Percentiles rank a stretch among this genome's conserved stretches.
These are phyloP conservation scores for Gigaspora rosea DNA, from an alignment of 192 early-diverging fungal species.

Conservation along the genomic window DNA sequence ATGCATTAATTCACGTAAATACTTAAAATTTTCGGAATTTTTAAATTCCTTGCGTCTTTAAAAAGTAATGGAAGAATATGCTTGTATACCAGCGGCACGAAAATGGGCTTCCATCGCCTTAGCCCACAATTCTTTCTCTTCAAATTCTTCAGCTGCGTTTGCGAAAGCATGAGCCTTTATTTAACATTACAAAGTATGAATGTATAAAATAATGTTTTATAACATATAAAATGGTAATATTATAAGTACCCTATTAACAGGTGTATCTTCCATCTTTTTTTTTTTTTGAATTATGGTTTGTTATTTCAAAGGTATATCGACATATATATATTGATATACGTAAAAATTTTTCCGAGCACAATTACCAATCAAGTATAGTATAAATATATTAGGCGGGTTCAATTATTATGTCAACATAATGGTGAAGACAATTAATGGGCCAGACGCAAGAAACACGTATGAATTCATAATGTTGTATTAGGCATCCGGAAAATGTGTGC, in stretches of 20 bases:
- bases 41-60: no score
- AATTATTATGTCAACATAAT: no score
- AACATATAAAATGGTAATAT: not conserved
- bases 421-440: no score
- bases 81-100: conserved; percentile 61
- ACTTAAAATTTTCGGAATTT: not conserved
- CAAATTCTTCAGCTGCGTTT: conserved; percentile 61
- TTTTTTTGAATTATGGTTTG: not conserved
- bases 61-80: not conserved
- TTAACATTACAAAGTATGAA: not conserved
- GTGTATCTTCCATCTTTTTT: conserved; percentile 24
- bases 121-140: conserved; percentile 54
- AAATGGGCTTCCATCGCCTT: conserved; percentile 68
- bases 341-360: no score
- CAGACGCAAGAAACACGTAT: no score
- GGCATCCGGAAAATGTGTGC: no score
- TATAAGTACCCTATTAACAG: conserved; percentile 16
- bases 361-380: no score
- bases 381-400: no score
- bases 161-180: conserved; percentile 68
- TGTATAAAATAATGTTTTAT: not conserved
- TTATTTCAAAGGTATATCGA: no score
- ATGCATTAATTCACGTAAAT: not conserved
- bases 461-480: no score
- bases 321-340: no score